Base-by-base conservation (phyloP, 306 rosid species). In the Urtica urens region DNA sequence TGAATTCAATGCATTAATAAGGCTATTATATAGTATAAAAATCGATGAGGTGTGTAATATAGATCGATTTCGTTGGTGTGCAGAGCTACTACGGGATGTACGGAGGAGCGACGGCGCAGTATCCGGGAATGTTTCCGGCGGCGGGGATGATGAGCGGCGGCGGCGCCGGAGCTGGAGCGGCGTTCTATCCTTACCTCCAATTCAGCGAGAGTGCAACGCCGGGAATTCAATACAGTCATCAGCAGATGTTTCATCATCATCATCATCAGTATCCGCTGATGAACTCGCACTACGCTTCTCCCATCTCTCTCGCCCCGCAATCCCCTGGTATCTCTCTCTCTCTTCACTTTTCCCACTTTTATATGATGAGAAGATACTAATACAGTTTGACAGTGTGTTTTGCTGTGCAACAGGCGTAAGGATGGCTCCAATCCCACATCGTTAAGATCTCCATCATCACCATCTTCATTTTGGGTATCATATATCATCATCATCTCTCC, bases 321-420 rank as follows among this genome's bases (percentile, higher is more conserved):
- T 81, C 97, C 77, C 93, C 93, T 72, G 62, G 47, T 51, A 49
- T 29, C 49, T 43, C 17, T 46, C 15, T 8, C 20, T 11, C 39
- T 3, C 2, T 2, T 2, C 49, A 5, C 2, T 3, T 35, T 63
- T 38, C 10, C 35, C 4, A 2, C 26, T 10, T 7, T 7, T 8
- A 1, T 11, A 24, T 5, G 23, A 28, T 41, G 46, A 57, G 46
- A 60, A 38, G 75, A 51, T 60, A 57, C 96, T 88, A 68, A 84
- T 66, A 78, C 79, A n/a, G 80, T 81, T 84, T 84, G 95, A 84
- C 97, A 90, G 97, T 90, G 78, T 90, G 94, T 71, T 90, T 90
- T 77, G 95, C 95, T 79, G 86, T 90, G 80, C 95, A 95, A 49
- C 97, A 90, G 97, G 97, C 97, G 92, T 90, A 66, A 90, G 72